phyloP scores from a whole-genome alignment of 2,329 filamentous ascomycete genomes.

The Arachnomyces sp. region DNA sequence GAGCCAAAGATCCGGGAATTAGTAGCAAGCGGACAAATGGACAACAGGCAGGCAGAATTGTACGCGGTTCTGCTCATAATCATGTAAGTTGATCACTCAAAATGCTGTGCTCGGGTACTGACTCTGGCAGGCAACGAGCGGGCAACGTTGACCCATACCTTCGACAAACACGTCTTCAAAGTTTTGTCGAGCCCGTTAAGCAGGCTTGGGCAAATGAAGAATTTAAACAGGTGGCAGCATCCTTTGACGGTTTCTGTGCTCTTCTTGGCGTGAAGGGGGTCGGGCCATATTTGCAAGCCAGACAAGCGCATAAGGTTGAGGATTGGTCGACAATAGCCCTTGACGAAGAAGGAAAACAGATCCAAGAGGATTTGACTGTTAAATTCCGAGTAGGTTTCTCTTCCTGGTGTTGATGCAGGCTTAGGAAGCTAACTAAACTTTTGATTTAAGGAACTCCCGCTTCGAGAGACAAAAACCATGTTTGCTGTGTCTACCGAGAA shows the following conservation, averaged over 20 bases:
- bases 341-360: constrained; percentile 67
- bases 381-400: constrained; percentile 54
- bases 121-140: constrained; percentile 61
- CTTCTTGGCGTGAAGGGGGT: constrained; percentile 73
- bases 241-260: constrained; percentile 71
- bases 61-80: constrained; percentile 91
- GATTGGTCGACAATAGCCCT: constrained; percentile 78
- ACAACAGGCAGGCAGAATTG: constrained; percentile 77
- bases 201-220: constrained; percentile 68
- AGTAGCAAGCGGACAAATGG: constrained; percentile 64
- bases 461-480: constrained; percentile 84
- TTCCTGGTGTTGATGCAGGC: constrained; percentile 1
- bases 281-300: constrained; percentile 67
- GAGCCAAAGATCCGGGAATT: constrained; percentile 70
- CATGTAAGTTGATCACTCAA: constrained; percentile 46
- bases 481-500: constrained; percentile 90
- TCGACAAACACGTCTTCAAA: constrained; percentile 63
- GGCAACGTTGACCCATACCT: constrained; percentile 62
- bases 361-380: constrained; percentile 72
- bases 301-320: constrained; percentile 64
- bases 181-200: constrained; percentile 76
- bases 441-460: constrained; percentile 55
- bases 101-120: constrained; percentile 7
- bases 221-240: constrained; percentile 61
- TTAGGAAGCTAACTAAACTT: constrained; percentile 2